Base-by-base conservation (phyloP, 1,284 basidiomycete species). In the Cutaneotrichosporon mucoides region DNA sequence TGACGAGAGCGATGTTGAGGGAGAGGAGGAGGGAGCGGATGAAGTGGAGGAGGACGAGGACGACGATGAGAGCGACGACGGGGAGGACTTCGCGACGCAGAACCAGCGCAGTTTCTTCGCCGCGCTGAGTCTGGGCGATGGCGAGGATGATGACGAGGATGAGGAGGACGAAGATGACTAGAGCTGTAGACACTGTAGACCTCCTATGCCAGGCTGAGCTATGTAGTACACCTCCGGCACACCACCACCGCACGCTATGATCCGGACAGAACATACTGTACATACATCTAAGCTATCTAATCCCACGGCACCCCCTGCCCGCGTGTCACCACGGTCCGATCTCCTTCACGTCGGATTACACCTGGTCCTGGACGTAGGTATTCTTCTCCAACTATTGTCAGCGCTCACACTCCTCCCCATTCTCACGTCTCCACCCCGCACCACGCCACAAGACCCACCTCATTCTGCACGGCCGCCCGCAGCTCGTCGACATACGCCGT, bases 1-100 rank as follows among this genome's bases (percentile, higher is more conserved):
- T 74, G 87, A 88, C 67, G 88, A 78, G 10, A 79, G 84, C 66
- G 86, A 84, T 9, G 81, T 79, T 56, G 92, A 92, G 70, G 90
- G 92, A 73, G 87, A 88, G 67, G 88, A 78, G 11, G 80, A 84
- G 66, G 86, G 84, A 85, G 80, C 75, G 24, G 66, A 75, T 53
- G 61, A 60, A 33, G 59, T 64, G 40, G 65, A 66, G 35, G 46
- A 46, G 12, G 37, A 34, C 4, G 56, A 42, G 5, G 56, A 53
- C 16, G 42, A 43, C 24, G 52, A 49, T 4, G 52, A 43, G 15
- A 15, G 15, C 33, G 54, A 52, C 2, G 48, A 48, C 8, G 55
- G 57, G 52, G 67, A 70, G 6, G 66, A 66, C 8, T 57, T 58
- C 41, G 37, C 44, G n/a, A 41, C 49, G 36, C 48, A 51, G 12